Percentiles rank a stretch among this genome's conserved stretches.
These are phyloP conservation scores for Penicillium waksmanii DNA, from an alignment of 495 filamentous ascomycete species.

Conservation along the genomic window DNA sequence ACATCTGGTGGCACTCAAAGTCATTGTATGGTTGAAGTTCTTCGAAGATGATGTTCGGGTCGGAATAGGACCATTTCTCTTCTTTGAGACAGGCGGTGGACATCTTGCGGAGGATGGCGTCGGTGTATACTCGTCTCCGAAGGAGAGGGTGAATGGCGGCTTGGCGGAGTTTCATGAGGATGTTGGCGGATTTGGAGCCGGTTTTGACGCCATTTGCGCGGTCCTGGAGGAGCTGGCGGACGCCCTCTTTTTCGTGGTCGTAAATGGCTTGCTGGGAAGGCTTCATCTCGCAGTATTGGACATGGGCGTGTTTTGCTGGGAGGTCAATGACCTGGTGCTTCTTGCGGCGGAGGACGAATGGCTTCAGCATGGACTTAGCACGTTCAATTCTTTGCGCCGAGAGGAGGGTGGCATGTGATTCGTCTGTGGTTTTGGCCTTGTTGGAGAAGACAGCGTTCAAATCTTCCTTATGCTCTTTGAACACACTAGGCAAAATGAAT, in stretches of 20 bases:
- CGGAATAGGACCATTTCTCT: conserved; percentile 58
- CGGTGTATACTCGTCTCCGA: conserved; percentile 77
- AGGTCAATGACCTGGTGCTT: conserved; percentile 94
- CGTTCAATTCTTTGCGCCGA: conserved; percentile 82
- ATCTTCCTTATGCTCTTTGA: conserved; percentile 71
- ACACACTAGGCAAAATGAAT: conserved; percentile 87
- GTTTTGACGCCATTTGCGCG: conserved; percentile 60
- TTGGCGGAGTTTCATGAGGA: conserved; percentile 89
- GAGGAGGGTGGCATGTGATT: conserved; percentile 71
- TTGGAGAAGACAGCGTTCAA: conserved; percentile 84
- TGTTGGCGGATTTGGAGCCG: conserved; percentile 64
- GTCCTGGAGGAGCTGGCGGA: conserved; percentile 57
- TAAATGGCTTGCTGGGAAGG: conserved; percentile 72
- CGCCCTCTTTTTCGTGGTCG: conserved; percentile 57
- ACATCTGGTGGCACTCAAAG: conserved; percentile 82
- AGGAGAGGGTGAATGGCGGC: conserved; percentile 92
- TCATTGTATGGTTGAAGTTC: conserved; percentile 78
- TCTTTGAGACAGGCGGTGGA: conserved; percentile 72
- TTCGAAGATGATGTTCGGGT: conserved; percentile 67
- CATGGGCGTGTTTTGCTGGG: conserved; percentile 75
- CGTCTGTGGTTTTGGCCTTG: conserved; percentile 81
- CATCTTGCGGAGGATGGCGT: conserved; percentile 76
- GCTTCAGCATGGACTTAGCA: conserved; percentile 89
- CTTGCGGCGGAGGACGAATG: conserved; percentile 90
- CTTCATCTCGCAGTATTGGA: conserved; percentile 81